Evolutionary conservation across 2,329 filamentous ascomycete genomes (phyloP), one percentile per base, ranked within the genome.

Genomic region (Hirsutella thompsonii): DNA sequence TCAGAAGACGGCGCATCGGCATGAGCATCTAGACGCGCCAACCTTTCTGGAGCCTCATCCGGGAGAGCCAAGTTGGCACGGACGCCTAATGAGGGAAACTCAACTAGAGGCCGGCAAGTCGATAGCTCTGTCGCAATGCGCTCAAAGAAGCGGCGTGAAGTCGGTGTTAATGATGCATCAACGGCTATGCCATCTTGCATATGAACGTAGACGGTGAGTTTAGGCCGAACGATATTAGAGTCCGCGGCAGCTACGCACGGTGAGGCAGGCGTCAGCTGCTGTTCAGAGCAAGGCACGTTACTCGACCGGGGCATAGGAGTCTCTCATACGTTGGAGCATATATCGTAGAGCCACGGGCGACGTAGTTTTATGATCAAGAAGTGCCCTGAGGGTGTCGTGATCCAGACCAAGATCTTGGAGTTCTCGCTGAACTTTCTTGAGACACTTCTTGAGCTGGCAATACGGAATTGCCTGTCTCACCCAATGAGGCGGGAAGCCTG

Each of bases 401-500:
- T 85, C 81, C 23, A 93, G 74, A 8, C 86, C 86, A 13, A 90
- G 64, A 28, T 72, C 69, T 33, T 69, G 64, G 40, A 94, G 70
- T 64, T 94, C 85, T 39, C 67, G 64, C 48, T 81, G 76, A 38
- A 93, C 80, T 55, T 80, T 81, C 56, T 89, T 90, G 55, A 94
- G 81, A 61, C 83, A 85, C 65, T 93, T 94, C 62, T 94, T 94
- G 42, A 94, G 73, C 59, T 87, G 76, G 36, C 81, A 74, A 58
- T 94, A 94, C 3, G 83, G 85, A 46, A 94, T 84, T 38, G 87
- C 86, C 21, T 78, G 79, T 36, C 81, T 71, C 38, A 88, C 64
- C 76, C 75, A 80, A 55, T 81, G 77, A 38, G 74, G 63, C 8
- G 87, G 87, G 56, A 87, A 94, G 48, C 75, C 81, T 69, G 39